Evolutionary conservation across 2,329 filamentous ascomycete species (phyloP).

Genomic region (Leptographium wingfieldii): DNA sequence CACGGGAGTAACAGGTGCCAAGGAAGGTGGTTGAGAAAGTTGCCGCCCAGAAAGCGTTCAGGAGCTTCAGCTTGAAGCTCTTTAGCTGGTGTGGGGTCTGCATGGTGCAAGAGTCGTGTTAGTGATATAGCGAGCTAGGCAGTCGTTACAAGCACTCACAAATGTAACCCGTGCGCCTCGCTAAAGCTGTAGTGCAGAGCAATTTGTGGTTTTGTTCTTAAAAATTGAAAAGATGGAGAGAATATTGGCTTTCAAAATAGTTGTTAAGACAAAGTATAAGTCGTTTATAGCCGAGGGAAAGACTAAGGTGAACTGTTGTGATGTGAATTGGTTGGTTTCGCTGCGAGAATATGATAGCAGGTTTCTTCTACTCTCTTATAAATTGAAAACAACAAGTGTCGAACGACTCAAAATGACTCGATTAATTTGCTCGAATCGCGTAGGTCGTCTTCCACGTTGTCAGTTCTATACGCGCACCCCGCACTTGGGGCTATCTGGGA

Average conservation of each 20-base stretch:
- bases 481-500: not conserved
- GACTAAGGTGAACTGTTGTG: not conserved
- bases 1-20: too few relatives aligned
- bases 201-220: not conserved
- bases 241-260: not conserved
- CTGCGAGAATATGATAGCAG: not conserved
- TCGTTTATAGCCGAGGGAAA: not conserved
- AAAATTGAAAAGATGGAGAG: not conserved
- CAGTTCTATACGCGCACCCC: not conserved
- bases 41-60: not conserved
- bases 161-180: not conserved
- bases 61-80: not conserved
- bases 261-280: not conserved
- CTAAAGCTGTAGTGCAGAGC: not conserved
- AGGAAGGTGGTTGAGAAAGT: too few relatives aligned
- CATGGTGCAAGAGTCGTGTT: not conserved
- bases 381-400: not conserved
- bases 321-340: not conserved
- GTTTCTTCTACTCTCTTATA: not conserved
- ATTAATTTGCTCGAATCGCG: not conserved
- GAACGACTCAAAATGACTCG: not conserved
- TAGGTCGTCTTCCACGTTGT: not conserved
- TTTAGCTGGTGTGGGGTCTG: not conserved
- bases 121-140: not conserved
- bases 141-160: not conserved